These are phyloP conservation scores for Plasmodium ovale DNA, from an alignment of 169 alveolate species.

Conservation along the genomic window DNA sequence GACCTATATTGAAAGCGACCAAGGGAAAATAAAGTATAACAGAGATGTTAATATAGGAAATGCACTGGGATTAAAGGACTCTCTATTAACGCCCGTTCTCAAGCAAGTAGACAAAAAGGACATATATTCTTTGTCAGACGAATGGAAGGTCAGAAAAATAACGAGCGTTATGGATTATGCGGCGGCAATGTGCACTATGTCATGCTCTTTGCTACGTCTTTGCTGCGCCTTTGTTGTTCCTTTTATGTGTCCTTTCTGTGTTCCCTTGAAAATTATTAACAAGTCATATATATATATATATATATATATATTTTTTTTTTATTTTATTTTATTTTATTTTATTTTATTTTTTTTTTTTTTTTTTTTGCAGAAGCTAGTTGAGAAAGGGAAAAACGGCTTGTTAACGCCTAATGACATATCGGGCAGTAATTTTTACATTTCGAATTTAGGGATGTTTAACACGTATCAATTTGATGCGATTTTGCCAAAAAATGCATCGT, in stretches of 20 bases:
- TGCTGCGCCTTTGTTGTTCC: not conserved
- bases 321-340: not conserved
- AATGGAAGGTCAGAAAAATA: constrained; percentile 73
- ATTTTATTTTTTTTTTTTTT: constrained; percentile 10
- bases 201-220: not conserved
- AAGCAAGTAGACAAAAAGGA: constrained; percentile 54
- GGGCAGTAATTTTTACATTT: constrained; percentile 92
- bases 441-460: constrained; percentile 93
- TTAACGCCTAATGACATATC: constrained; percentile 84
- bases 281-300: not conserved
- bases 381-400: constrained; percentile 87
- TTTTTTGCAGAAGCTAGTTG: constrained; percentile 84
- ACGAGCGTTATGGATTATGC: not conserved
- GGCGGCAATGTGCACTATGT: not conserved
- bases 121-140: constrained; percentile 75
- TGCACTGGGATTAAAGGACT: constrained; percentile 78
- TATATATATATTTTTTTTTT: not conserved
- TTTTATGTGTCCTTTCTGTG: not conserved
- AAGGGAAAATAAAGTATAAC: constrained; percentile 54
- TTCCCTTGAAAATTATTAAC: no score
- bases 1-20: constrained; percentile 52
- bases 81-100: constrained; percentile 80
- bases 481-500: constrained; percentile 88
- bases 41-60: constrained; percentile 77
- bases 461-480: constrained; percentile 89